Evolutionary conservation across 345 rosid genomes (phyloP), one percentile per base, ranked within the genome.

Genomic region (Citrus medica): DNA sequence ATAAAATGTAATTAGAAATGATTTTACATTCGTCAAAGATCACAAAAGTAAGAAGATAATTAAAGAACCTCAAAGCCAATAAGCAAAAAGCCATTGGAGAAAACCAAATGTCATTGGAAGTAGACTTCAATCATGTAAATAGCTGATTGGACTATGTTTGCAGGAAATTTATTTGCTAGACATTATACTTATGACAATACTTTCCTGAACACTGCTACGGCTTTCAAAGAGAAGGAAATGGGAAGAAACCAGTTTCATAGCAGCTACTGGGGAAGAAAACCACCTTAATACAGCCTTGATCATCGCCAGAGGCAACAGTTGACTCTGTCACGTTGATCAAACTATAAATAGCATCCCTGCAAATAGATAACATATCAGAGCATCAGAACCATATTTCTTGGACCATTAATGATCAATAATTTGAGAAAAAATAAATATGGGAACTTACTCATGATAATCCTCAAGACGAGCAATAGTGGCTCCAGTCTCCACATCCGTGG

Each of bases 221-320:
- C 28, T 32, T 35, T 27, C 32, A 40, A 69, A 48, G 30, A 42
- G 48, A 33, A 42, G 56, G 33, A 61, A 42, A 65, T 14, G 21
- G 27, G 42, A 69, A 40, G 56, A 53, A 61, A 61, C 24, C 63
- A 22, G 33, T 42, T 64, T 37, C 3, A 74, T 32, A 67, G 19
- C 68, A 38, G 38, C 0, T 27, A 40, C 24, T 6, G 28, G 62
- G 76, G 28, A 24, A 27, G 25, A 75, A 19, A 35, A 27, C 9
- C 67, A 95, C 99, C 99, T 95, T 95, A 74, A 95, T 83, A 72
- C 90, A 93, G 80, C 99, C 99, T 78, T 89, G 85, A 82, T 93
- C 99, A 84, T 93, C 99, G 63, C 99, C 99, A 10, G 98, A 80
- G 16, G 98, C 99, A 78, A 92, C 83, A 12, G 98, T 91, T 27